phyloP scores from a whole-genome alignment of 257 asterid species.

The Nicotiana attenuata region DNA sequence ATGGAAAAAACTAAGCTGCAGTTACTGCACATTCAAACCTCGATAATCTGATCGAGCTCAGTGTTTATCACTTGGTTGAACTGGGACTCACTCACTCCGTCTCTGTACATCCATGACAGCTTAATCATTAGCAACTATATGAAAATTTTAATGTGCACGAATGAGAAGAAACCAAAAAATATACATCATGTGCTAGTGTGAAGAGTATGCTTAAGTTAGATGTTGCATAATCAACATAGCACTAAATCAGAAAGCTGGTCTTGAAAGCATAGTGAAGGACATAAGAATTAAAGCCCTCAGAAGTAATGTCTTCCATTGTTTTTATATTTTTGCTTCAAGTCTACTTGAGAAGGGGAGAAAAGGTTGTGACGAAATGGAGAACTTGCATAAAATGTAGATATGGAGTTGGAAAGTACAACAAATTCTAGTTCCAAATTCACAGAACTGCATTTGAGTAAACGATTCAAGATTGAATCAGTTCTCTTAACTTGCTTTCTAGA shows the following conservation, averaged over 20 bases:
- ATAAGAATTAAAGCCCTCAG: neutral
- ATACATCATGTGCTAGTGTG: neutral
- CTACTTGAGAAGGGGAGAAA: neutral
- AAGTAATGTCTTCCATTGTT: neutral
- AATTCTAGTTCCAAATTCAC: neutral
- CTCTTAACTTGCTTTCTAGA: neutral
- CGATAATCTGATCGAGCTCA: constrained; percentile 60
- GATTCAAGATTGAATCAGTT: neutral
- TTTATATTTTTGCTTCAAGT: neutral
- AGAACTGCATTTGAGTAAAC: neutral
- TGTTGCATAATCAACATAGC: neutral
- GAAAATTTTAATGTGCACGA: neutral
- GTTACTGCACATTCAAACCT: constrained; percentile 30
- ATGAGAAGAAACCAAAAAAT: neutral
- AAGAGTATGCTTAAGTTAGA: neutral
- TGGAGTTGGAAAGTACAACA: neutral
- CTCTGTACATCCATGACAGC: constrained; percentile 30
- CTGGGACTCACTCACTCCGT: constrained; percentile 75
- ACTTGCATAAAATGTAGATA: neutral
- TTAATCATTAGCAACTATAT: neutral
- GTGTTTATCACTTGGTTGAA: constrained; percentile 64
- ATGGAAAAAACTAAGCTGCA: neutral
- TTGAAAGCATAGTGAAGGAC: neutral
- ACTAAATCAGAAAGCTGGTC: neutral
- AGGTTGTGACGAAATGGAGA: neutral